These are phyloP conservation scores for Alternaria tenuissima DNA, from an alignment of 2,329 filamentous ascomycete species.

Conservation along the genomic window DNA sequence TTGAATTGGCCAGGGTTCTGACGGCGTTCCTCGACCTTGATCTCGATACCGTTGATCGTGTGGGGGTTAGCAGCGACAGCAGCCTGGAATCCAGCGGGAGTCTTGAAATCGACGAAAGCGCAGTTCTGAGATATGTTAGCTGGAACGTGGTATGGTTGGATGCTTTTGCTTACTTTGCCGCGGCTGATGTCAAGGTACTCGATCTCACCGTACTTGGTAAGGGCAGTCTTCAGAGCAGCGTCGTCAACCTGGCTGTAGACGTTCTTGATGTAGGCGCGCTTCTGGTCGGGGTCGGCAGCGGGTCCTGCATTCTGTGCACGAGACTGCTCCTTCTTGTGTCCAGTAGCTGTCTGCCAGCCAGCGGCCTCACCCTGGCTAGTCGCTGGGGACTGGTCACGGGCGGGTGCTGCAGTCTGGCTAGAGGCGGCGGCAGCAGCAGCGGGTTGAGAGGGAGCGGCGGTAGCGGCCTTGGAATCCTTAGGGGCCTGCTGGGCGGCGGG, in stretches of 20 bases:
- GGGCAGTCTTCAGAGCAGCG: slow-evolving; percentile 72
- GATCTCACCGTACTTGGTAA: slow-evolving; percentile 74
- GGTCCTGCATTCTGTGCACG: slow-evolving; percentile 72
- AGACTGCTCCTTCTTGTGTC: slow-evolving; percentile 84
- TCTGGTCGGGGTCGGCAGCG: slow-evolving; percentile 73
- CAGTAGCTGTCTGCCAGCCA: slow-evolving; percentile 86
- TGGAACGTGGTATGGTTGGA: background rate
- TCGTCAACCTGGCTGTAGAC: slow-evolving; percentile 88
- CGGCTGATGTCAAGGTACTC: slow-evolving; percentile 71
- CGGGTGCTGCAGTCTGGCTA: slow-evolving; percentile 43
- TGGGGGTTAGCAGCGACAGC: slow-evolving; percentile 87
- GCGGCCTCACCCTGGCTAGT: slow-evolving; percentile 63
- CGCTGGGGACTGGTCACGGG: slow-evolving; percentile 49
- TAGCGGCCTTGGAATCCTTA: slow-evolving; percentile 42
- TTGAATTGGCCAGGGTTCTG: slow-evolving; percentile 56
- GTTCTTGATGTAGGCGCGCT: slow-evolving; percentile 92
- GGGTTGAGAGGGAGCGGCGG: slow-evolving; percentile 45
- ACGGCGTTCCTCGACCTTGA: slow-evolving; percentile 89
- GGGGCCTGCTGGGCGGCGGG: slow-evolving; percentile 43
- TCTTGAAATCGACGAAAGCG: slow-evolving; percentile 93
- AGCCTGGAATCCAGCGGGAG: slow-evolving; percentile 79
- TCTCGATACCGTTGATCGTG: slow-evolving; percentile 79
- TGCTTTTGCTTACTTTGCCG: slow-evolving; percentile 71
- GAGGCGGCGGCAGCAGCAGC: slow-evolving; percentile 34
- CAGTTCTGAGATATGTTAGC: slow-evolving; percentile 73